These are phyloP conservation scores for Phlyctochytrium arcticum DNA, from an alignment of 192 early-diverging fungal genomes.

Conservation along the genomic window DNA sequence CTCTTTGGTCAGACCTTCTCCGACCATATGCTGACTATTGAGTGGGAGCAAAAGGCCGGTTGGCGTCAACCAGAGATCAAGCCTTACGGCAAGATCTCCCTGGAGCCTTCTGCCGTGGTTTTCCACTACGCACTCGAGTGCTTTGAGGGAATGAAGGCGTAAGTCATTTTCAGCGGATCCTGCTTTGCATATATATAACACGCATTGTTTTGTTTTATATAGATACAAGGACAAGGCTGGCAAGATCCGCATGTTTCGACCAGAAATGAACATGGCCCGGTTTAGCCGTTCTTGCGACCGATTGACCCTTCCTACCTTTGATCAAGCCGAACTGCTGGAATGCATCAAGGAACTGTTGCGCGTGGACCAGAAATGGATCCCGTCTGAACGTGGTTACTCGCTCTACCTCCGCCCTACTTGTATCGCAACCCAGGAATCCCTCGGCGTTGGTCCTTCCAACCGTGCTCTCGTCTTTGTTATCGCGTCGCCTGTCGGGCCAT, in stretches of 20 bases:
- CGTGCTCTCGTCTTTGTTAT: constrained; percentile 83
- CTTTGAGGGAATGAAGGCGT: constrained; percentile 67
- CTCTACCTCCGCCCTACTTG: constrained; percentile 90
- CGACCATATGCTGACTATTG: constrained; percentile 91
- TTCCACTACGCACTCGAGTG: constrained; percentile 94
- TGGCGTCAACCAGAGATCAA: constrained; percentile 84
- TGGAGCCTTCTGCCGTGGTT: constrained; percentile 83
- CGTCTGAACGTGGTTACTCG: constrained; percentile 84
- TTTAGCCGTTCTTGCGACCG: constrained; percentile 73
- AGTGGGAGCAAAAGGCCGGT: constrained; percentile 69
- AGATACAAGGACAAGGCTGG: constrained; percentile 86
- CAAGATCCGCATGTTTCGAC: constrained; percentile 89
- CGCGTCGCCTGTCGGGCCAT: constrained; percentile 89
- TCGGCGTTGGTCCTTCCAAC: constrained; percentile 76
- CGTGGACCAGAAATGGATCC: constrained; percentile 85
- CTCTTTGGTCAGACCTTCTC: constrained; percentile 88
- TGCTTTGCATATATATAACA: not conserved
- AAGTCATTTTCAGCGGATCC: not conserved
- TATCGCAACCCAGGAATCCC: constrained; percentile 80
- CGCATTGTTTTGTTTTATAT: not conserved
- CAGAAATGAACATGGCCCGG: constrained; percentile 95
- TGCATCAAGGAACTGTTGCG: constrained; percentile 80
- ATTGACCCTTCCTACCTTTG: constrained; percentile 79
- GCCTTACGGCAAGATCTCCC: constrained; percentile 74
- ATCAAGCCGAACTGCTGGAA: constrained; percentile 71